These are phyloP conservation scores for Cryptosporidium meleagridis DNA, from an alignment of 169 alveolate species.

Conservation along the genomic window DNA sequence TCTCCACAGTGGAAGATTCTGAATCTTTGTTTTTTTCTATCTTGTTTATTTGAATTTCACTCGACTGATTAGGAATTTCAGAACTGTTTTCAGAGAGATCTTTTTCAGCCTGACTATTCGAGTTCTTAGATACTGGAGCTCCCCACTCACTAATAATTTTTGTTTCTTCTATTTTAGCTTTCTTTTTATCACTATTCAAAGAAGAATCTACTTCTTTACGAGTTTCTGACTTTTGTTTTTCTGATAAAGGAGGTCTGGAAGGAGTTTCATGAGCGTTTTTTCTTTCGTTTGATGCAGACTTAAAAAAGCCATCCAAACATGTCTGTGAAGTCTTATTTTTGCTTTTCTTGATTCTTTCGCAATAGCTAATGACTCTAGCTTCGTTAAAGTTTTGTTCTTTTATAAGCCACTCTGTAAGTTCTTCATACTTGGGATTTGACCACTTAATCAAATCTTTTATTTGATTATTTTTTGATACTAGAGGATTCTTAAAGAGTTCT, in stretches of 20 bases:
- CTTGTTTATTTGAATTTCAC: background rate
- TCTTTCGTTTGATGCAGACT: background rate
- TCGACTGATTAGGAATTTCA: background rate
- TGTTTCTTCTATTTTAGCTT: background rate
- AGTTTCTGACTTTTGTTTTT: background rate
- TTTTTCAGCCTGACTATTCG: background rate
- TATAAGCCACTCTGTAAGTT: constrained; percentile 83
- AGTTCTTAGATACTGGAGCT: background rate
- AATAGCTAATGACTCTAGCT: constrained; percentile 79
- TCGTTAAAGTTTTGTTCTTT: constrained; percentile 83
- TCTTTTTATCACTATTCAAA: background rate
- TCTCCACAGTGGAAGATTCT: background rate
- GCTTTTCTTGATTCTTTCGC: constrained; percentile 54
- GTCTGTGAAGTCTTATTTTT: constrained; percentile 61
- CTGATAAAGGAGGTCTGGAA: background rate
- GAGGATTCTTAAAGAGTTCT: constrained; percentile 82
- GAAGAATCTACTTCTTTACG: background rate
- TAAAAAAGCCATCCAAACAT: constrained; percentile 50
- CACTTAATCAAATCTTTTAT: constrained; percentile 76
- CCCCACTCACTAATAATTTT: background rate
- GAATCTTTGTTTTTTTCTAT: background rate
- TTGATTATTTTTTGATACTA: constrained; percentile 77
- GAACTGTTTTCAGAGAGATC: background rate
- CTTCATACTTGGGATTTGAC: constrained; percentile 83
- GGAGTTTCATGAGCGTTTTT: background rate